Evolutionary conservation across 768 basidiomycete species (phyloP).

Genomic region (Rhodotorula babjevae): DNA sequence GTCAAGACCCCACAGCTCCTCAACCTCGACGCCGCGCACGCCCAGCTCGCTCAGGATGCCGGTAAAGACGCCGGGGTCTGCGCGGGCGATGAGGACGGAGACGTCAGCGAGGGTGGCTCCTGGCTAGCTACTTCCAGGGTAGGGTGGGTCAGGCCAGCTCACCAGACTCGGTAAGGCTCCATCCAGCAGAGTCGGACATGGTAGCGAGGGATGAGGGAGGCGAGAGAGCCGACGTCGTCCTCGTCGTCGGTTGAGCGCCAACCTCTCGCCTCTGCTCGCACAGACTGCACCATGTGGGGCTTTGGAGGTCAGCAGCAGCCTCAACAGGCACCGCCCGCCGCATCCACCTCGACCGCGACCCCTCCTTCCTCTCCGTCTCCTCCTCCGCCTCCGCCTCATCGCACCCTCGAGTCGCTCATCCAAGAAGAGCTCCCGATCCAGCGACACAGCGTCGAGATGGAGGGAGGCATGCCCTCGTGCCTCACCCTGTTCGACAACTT

Average conservation of each 20-base stretch:
- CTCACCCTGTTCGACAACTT: slow-evolving; percentile 48
- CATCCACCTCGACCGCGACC: no score
- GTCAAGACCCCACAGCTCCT: slow-evolving; percentile 82
- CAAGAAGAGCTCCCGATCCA: slow-evolving; percentile 43
- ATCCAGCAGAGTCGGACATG: slow-evolving; percentile 10
- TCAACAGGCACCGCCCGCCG: background rate
- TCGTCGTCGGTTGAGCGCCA: background rate
- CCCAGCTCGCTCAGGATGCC: slow-evolving; percentile 74
- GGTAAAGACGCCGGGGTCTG: slow-evolving; percentile 50
- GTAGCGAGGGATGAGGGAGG: background rate
- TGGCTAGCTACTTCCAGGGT: background rate
- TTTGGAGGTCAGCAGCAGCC: background rate
- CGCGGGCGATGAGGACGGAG: background rate
- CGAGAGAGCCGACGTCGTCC: background rate
- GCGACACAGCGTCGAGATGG: slow-evolving; percentile 36
- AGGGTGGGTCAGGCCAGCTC: background rate
- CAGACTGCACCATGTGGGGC: background rate
- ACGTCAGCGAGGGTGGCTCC: background rate
- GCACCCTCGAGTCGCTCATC: slow-evolving; percentile 36
- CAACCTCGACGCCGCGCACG: slow-evolving; percentile 71
- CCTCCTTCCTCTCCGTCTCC: background rate
- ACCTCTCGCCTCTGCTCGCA: background rate
- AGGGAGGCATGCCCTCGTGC: slow-evolving; percentile 42
- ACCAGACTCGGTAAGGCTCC: slow-evolving; percentile 21
- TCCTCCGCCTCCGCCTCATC: background rate